A percentile compares a stretch with the other conserved stretches of the same genome.
Conservation (phyloP, 1,284 basidiomycete species). For the Trichosporon faecale region DNA sequence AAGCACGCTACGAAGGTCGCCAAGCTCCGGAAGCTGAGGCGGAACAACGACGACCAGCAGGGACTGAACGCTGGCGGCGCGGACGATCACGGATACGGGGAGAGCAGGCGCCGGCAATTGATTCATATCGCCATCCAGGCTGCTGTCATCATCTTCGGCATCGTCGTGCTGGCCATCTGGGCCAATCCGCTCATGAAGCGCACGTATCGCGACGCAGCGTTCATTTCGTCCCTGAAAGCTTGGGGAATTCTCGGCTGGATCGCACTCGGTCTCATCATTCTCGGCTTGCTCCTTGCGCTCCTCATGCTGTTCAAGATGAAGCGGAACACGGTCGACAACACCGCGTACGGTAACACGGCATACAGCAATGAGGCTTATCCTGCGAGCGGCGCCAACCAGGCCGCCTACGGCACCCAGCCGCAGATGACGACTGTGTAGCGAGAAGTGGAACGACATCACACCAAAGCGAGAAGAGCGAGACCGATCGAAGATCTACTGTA, state of each 20-base stretch:
- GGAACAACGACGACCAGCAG: background rate
- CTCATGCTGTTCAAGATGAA: background rate
- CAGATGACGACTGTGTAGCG: background rate
- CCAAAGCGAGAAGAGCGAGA: background rate
- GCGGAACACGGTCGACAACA: background rate
- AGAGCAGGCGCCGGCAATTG: background rate
- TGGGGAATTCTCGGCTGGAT: background rate
- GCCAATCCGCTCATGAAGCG: background rate
- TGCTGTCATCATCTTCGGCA: background rate
- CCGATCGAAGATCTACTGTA: background rate
- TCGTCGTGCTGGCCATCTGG: background rate
- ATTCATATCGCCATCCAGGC: background rate
- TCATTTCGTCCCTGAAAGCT: background rate
- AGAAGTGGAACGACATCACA: too few relatives aligned
- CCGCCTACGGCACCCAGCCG: background rate
- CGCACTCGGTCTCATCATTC: background rate
- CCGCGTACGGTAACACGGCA: background rate
- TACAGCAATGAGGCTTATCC: background rate
- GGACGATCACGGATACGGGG: background rate
- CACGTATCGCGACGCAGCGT: background rate
- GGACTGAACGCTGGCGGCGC: background rate
- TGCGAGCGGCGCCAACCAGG: background rate
- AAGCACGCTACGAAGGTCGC: background rate
- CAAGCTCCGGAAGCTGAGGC: background rate
- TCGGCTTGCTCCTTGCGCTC: background rate